A percentile compares a stretch with the other conserved stretches of the same genome.
Conservation (phyloP, 1,139 yeast species). For the Kurtzmaniella quercitrusa region DNA sequence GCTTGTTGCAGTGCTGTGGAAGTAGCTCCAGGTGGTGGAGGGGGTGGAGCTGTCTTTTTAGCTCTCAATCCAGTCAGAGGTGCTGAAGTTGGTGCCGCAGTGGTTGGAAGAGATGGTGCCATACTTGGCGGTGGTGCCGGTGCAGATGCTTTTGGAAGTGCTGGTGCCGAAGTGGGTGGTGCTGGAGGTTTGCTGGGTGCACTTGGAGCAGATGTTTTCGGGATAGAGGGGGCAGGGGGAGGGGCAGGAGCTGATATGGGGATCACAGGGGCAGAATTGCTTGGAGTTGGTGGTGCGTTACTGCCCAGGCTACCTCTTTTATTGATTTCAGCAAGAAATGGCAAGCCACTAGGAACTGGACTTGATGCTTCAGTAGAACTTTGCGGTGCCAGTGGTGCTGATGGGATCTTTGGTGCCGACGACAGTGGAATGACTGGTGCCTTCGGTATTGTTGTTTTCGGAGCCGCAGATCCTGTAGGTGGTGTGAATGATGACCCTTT, state of each 20-base stretch:
- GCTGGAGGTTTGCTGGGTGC: constrained; percentile 12
- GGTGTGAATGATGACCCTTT: constrained; percentile 13
- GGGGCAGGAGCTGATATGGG: constrained; percentile 14
- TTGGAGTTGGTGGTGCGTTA: constrained; percentile 9
- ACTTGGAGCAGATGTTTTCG: constrained; percentile 9
- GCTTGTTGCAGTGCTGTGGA: constrained; percentile 43
- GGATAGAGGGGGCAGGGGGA: constrained; percentile 12
- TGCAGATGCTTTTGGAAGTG: constrained; percentile 14
- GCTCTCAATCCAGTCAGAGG: constrained; percentile 6
- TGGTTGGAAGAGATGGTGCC: constrained; percentile 14
- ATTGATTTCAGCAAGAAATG: not conserved
- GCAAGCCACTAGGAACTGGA: constrained; percentile 6
- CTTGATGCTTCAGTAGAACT: not conserved
- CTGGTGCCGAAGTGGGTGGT: constrained; percentile 15
- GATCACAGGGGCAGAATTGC: constrained; percentile 6
- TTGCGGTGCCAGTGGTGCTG: not conserved
- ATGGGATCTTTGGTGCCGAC: constrained; percentile 11
- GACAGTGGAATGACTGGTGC: constrained; percentile 15
- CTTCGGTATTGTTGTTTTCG: constrained; percentile 9
- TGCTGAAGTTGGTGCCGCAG: constrained; percentile 7
- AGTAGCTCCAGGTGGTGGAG: constrained; percentile 22
- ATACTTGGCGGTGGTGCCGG: constrained; percentile 15
- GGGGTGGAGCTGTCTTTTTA: constrained; percentile 31
- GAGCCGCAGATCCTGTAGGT: constrained; percentile 8
- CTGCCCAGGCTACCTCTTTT: not conserved